Percentiles rank a stretch among this genome's conserved stretches.
These are phyloP conservation scores for Rhodotorula glutinis DNA, from an alignment of 1,284 basidiomycete genomes.

Conservation along the genomic window DNA sequence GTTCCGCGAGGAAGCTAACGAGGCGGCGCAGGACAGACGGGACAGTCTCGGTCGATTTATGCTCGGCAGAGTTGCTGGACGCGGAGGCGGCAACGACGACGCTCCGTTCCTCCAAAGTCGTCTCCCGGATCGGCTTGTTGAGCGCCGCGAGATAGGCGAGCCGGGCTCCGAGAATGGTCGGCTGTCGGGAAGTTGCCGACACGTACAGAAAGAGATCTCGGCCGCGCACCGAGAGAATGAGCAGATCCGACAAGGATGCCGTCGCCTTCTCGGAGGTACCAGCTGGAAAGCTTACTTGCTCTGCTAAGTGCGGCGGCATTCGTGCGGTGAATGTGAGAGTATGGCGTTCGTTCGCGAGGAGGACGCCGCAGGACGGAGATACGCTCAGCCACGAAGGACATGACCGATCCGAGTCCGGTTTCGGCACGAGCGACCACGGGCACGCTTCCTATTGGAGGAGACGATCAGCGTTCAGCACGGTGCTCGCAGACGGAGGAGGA, in stretches of 20 bases:
- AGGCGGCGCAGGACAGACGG: conserved; percentile 16
- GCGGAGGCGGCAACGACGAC: background rate
- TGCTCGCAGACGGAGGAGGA: no score
- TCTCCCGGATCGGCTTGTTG: conserved; percentile 6
- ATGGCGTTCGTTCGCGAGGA: conserved; percentile 14
- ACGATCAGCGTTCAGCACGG: background rate
- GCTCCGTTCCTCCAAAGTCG: background rate
- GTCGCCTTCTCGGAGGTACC: background rate
- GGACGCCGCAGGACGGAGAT: conserved; percentile 23
- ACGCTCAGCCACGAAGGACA: conserved; percentile 27
- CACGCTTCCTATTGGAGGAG: conserved; percentile 8
- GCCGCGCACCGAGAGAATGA: conserved; percentile 33
- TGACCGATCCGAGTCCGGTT: conserved; percentile 7
- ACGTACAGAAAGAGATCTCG: conserved; percentile 35
- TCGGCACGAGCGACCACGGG: conserved; percentile 27
- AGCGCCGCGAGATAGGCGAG: conserved; percentile 19
- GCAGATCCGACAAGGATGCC: conserved; percentile 22
- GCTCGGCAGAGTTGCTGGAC: background rate
- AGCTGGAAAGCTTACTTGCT: conserved; percentile 18
- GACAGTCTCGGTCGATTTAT: background rate
- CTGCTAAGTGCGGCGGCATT: conserved; percentile 3
- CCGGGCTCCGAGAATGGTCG: conserved; percentile 29
- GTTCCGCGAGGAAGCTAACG: conserved; percentile 29
- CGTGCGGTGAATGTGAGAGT: conserved; percentile 24
- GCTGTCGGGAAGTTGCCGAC: conserved; percentile 11